Percentiles rank a stretch among this genome's conserved stretches.
These are phyloP conservation scores for Ehretia macrophylla DNA, from an alignment of 257 asterid genomes.

Conservation along the genomic window DNA sequence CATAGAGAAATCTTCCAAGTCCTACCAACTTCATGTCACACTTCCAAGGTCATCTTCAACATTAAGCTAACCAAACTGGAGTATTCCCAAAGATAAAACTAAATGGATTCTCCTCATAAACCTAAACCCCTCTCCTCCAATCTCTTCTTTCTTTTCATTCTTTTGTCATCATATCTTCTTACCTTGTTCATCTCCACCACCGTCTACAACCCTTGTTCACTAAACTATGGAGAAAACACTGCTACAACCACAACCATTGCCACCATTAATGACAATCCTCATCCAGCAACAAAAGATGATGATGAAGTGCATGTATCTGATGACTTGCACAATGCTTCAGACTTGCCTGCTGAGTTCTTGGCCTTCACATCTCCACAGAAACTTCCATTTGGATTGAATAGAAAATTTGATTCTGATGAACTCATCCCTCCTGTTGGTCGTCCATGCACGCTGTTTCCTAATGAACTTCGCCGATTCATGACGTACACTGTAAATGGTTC, in stretches of 20 bases:
- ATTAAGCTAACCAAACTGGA: constrained; percentile 6
- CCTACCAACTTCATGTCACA: constrained; percentile 8
- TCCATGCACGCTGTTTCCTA: constrained; percentile 34
- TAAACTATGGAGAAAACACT: constrained; percentile 9
- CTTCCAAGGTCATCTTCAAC: constrained; percentile 19
- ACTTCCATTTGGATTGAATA: constrained; percentile 57
- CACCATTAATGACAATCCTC: not conserved
- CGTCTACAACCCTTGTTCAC: constrained; percentile 34
- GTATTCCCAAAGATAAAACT: not conserved
- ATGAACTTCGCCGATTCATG: constrained; percentile 48
- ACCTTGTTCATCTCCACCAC: constrained; percentile 48
- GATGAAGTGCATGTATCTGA: constrained; percentile 1
- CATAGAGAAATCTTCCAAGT: not conserved
- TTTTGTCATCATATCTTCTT: constrained; percentile 49
- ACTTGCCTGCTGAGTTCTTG: constrained; percentile 50
- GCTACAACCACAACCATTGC: constrained; percentile 6
- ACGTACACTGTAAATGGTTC: constrained; percentile 48
- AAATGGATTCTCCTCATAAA: constrained; percentile 25
- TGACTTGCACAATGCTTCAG: constrained; percentile 5
- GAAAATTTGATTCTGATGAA: constrained; percentile 47
- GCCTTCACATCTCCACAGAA: constrained; percentile 52
- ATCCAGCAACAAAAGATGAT: constrained; percentile 1
- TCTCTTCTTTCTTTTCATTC: constrained; percentile 36
- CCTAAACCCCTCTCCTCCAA: constrained; percentile 23
- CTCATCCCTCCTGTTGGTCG: constrained; percentile 52